Percentiles rank a stretch among this genome's conserved stretches.
These are phyloP conservation scores for Debaryomyces subglobosus DNA, from an alignment of 1,139 yeast genomes.

Conservation along the genomic window DNA sequence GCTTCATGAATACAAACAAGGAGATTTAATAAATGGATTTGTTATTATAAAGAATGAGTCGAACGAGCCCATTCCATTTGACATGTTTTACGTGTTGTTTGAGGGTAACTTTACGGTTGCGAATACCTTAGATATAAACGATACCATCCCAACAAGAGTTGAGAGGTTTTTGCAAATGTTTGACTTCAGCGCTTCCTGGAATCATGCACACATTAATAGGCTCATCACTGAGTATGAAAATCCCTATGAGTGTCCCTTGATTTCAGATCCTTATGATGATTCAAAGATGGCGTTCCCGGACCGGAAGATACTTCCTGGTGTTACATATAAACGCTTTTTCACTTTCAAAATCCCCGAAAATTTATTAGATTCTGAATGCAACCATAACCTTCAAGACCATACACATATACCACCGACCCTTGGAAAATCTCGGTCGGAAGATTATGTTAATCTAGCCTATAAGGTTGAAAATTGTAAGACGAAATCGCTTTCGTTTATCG, in stretches of 20 bases:
- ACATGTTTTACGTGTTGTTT: conserved; percentile 45
- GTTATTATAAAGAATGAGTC: conserved; percentile 32
- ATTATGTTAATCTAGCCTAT: conserved; percentile 12
- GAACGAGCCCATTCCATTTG: conserved; percentile 34
- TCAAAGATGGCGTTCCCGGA: conserved; percentile 28
- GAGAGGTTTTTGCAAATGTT: conserved; percentile 45
- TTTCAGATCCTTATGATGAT: conserved; percentile 32
- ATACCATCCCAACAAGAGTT: conserved; percentile 19
- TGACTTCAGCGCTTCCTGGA: conserved; percentile 47
- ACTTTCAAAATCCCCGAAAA: conserved; percentile 45
- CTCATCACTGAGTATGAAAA: conserved; percentile 28
- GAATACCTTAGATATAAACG: conserved; percentile 13
- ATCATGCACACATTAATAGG: conserved; percentile 34
- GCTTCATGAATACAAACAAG: conserved; percentile 41
- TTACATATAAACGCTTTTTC: conserved; percentile 42
- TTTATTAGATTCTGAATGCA: conserved; percentile 43
- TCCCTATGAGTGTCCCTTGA: conserved; percentile 20
- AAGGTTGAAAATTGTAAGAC: conserved; percentile 12
- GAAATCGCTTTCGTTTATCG: conserved; percentile 28
- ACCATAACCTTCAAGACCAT: conserved; percentile 37
- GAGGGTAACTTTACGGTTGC: conserved; percentile 37
- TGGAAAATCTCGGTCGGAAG: conserved; percentile 29
- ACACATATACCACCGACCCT: conserved; percentile 43
- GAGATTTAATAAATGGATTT: conserved; percentile 45
- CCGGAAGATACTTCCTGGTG: conserved; percentile 30